phyloP scores from a whole-genome alignment of 495 filamentous ascomycete genomes.

The Elasticomyces elasticus region DNA sequence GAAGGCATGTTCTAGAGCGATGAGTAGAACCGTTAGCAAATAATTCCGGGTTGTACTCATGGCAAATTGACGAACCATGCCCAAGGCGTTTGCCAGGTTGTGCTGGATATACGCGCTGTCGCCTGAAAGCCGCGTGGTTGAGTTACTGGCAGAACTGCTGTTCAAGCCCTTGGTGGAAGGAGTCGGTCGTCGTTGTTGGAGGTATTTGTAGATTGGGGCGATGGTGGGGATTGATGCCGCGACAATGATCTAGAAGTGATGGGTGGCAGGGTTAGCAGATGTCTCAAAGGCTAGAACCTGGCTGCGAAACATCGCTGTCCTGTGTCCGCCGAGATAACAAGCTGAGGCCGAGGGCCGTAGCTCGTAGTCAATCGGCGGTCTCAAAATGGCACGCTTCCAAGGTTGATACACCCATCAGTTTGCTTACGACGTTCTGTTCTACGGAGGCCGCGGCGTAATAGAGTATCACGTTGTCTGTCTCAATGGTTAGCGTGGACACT shows the following conservation, averaged over 20 bases:
- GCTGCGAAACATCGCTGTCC: no score
- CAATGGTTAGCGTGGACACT: not conserved
- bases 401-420: no score
- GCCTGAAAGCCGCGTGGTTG: not conserved
- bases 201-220: slow-evolving; percentile 4
- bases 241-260: no score
- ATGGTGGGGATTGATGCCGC: slow-evolving; percentile 5
- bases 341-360: no score
- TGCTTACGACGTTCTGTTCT: slow-evolving; percentile 2
- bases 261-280: no score
- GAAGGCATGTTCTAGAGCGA: slow-evolving; percentile 2
- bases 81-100: slow-evolving; percentile 3
- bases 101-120: slow-evolving; percentile 7
- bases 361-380: no score
- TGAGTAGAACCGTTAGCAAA: no score
- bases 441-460: not conserved
- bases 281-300: no score
- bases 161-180: not conserved
- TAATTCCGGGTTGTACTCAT: no score
- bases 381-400: no score
- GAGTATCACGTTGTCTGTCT: not conserved
- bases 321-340: no score
- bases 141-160: not conserved
- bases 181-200: not conserved
- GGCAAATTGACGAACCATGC: no score